phyloP scores from a whole-genome alignment of 106 monocot genomes.

The Dioscorea dumetorum region DNA sequence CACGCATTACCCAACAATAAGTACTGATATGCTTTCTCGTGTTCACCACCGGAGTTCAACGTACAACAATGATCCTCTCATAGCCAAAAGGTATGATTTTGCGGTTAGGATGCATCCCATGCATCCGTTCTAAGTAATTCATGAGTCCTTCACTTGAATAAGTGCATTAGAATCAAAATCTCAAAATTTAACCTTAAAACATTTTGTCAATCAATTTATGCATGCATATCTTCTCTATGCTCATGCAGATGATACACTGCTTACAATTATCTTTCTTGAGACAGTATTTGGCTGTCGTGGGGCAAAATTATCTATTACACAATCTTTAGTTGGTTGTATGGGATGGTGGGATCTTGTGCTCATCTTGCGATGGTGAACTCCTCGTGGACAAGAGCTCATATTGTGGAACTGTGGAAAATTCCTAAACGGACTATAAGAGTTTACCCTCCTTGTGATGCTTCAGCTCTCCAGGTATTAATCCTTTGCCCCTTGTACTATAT shows the following conservation, averaged over 20 bases:
- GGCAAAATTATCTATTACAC: conserved; percentile 82
- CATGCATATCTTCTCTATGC: conserved; percentile 2
- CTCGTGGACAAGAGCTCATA: conserved; percentile 91
- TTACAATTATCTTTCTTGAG: conserved; percentile 23
- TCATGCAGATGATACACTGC: conserved; percentile 16
- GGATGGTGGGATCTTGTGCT: conserved; percentile 76
- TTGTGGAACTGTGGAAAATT: conserved; percentile 83
- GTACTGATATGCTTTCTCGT: conserved; percentile 88
- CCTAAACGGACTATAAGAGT: conserved; percentile 61
- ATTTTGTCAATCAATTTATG: not conserved
- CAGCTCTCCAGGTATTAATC: conserved; percentile 68
- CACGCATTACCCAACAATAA: conserved; percentile 97
- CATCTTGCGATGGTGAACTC: conserved; percentile 94
- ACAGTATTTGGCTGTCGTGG: conserved; percentile 75
- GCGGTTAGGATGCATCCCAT: no score
- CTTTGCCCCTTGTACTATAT: not conserved
- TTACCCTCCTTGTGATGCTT: conserved; percentile 98
- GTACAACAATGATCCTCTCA: conserved; percentile 80
- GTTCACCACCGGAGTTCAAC: conserved; percentile 55
- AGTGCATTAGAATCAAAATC: no score
- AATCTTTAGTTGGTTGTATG: conserved; percentile 85
- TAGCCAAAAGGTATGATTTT: conserved; percentile 67
- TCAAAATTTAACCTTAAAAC: not conserved
- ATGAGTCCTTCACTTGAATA: no score
- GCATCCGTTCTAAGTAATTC: no score